These are phyloP conservation scores for Candida sojae DNA, from an alignment of 1,139 yeast genomes.

Conservation along the genomic window DNA sequence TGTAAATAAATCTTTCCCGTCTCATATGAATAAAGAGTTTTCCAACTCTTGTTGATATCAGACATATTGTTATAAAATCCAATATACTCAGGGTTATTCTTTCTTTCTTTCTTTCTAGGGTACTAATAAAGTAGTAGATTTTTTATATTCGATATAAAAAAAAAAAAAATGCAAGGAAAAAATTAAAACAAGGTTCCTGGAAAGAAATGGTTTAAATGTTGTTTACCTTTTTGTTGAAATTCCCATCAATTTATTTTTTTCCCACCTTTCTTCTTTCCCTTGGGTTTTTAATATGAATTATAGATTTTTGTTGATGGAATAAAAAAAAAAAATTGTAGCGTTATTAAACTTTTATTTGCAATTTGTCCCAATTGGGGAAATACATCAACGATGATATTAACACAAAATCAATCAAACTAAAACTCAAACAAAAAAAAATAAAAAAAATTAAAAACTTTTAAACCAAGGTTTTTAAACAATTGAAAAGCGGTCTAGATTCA, in stretches of 20 bases:
- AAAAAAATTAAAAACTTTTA: background rate
- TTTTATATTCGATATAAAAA: background rate
- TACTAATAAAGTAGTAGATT: no score
- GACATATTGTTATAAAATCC: background rate
- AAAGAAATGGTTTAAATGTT: background rate
- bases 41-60: conserved; percentile 23
- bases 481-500: no score
- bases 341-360: background rate
- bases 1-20: conserved; percentile 39
- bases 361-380: conserved; percentile 1
- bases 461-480: no score
- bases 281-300: no score
- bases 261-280: no score
- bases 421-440: background rate
- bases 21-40: conserved; percentile 37
- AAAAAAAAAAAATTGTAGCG: no score
- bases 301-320: no score
- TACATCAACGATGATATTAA: background rate
- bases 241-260: background rate
- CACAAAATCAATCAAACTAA: background rate
- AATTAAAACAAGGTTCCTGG: background rate
- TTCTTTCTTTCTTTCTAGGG: no score
- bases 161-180: background rate
- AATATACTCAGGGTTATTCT: no score
- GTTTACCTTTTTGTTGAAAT: conserved; percentile 1